Conservation (phyloP, 2,329 filamentous ascomycete genomes). For the Aureobasidium vineae region DNA sequence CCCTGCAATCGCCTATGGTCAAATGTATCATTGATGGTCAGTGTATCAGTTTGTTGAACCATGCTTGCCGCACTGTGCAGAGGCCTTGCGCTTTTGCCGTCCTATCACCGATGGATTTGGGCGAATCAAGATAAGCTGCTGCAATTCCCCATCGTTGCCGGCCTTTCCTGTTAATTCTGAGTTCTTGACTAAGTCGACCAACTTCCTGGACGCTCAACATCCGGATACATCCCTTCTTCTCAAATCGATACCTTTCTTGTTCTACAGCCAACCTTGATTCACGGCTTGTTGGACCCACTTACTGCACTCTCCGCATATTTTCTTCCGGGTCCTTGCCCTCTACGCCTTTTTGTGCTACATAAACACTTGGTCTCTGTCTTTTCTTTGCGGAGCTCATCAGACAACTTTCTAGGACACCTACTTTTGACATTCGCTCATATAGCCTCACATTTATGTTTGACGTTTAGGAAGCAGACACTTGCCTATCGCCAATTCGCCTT, state of each 20-base stretch:
- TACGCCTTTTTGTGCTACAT: conserved; percentile 20
- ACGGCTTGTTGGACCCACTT: conserved; percentile 15
- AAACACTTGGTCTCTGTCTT: conserved; percentile 3
- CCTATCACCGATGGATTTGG: conserved; percentile 11
- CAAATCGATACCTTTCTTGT: background rate
- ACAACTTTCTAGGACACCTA: background rate
- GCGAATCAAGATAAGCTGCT: conserved; percentile 18
- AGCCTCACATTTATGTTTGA: conserved; percentile 9
- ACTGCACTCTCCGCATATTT: conserved; percentile 20
- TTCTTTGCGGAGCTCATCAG: background rate
- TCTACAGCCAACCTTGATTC: conserved; percentile 5
- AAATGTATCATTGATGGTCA: conserved; percentile 23
- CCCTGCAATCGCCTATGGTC: conserved; percentile 14
- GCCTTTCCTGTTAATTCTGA: conserved; percentile 15
- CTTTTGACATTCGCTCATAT: background rate
- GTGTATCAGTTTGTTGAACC: conserved; percentile 23
- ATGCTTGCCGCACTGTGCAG: conserved; percentile 21
- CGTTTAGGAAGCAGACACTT: background rate
- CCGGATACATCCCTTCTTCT: background rate
- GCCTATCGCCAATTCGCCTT: conserved; percentile 6
- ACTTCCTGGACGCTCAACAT: background rate
- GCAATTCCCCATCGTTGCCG: background rate
- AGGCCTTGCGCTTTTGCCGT: conserved; percentile 13
- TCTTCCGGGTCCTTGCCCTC: conserved; percentile 15
- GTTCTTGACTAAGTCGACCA: conserved; percentile 7